Evolutionary conservation across 805 yeast genomes (phyloP).

Genomic region (Candida anglica): DNA sequence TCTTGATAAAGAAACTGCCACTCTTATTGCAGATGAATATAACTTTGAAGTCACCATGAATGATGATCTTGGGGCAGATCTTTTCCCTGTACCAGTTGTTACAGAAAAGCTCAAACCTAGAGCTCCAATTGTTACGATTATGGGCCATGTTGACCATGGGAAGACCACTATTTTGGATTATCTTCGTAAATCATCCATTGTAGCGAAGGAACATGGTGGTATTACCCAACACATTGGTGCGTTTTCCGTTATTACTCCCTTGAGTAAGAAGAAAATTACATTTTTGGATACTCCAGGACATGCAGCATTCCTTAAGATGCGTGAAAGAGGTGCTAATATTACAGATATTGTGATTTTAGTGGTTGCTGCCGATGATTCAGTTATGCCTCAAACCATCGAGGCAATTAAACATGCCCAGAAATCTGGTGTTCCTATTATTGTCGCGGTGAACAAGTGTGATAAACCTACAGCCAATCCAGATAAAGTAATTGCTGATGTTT

Average conservation of each 20-base stretch:
- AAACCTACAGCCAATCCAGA: slow-evolving; percentile 72
- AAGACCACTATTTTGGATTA: slow-evolving; percentile 91
- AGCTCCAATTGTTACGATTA: slow-evolving; percentile 93
- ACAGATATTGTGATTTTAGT: slow-evolving; percentile 91
- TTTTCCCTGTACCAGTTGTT: slow-evolving; percentile 50
- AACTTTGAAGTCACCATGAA: slow-evolving; percentile 60
- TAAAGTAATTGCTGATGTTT: slow-evolving; percentile 72
- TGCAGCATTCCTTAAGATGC: slow-evolving; percentile 93
- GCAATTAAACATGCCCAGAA: slow-evolving; percentile 90
- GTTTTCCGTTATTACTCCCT: slow-evolving; percentile 78
- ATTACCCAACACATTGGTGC: slow-evolving; percentile 99
- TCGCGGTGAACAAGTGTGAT: slow-evolving; percentile 92
- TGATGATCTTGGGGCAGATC: slow-evolving; percentile 57
- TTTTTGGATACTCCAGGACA: slow-evolving; percentile 98
- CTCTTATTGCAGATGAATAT: slow-evolving; percentile 83
- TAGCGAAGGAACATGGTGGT: slow-evolving; percentile 86
- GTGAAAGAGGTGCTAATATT: slow-evolving; percentile 92
- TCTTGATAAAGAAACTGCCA: slow-evolving; percentile 80
- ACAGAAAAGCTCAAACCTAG: slow-evolving; percentile 52
- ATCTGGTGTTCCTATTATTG: slow-evolving; percentile 78
- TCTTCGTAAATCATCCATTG: slow-evolving; percentile 80
- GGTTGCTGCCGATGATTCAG: slow-evolving; percentile 96
- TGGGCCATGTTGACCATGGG: slow-evolving; percentile 99
- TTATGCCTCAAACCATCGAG: slow-evolving; percentile 95
- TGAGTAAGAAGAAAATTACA: slow-evolving; percentile 72